Base-by-base conservation (phyloP, 306 rosid species). In the Malus sylvestris region DNA sequence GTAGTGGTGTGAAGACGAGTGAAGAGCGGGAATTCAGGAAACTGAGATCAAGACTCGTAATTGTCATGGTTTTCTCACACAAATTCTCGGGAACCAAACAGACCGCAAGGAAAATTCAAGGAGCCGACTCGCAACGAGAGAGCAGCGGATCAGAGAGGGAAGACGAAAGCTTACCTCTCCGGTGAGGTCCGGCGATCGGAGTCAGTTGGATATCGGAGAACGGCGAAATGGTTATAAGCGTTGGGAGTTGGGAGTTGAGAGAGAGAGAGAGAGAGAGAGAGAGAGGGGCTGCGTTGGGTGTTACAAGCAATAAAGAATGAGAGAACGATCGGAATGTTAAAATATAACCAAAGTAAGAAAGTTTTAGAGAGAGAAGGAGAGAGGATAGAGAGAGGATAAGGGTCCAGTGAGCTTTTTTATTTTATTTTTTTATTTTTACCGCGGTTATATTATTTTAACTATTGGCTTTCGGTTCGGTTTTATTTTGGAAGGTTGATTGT, bases 111-210 rank as follows among this genome's bases (percentile, higher is more conserved):
- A 38, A 70, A 73, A 74, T 23, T 74, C 45, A 19, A 44, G 68
- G 10, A 19, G 60, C 63, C n/a, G 16, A 68, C 73, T 44, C 64
- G 7, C 10, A 42, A 66, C 68, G 79, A 76, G 76, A 61, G 55
- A 76, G 32, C 58, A 61, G 79, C 75, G 60, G 88, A 87, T 86
- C 88, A 76, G 57, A 74, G 5, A 44, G 23, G 10, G 49, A 55
- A 22, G 58, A 44, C 62, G 30, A 70, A 9, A 53, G 25, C 71
- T 63, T 46, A 86, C 87, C 84, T 79, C 75, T 15, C 61, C 77
- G 53, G 81, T 22, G 52, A 19, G 19, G 12, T 46, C 68, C 71
- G 72, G 61, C 76, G 69, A 84, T 69, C 62, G 77, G 74, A 13
- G 46, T 35, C 59, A 44, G 71, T 2, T 27, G 60, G 9, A 6